Base-by-base conservation (phyloP, 2,329 filamentous ascomycete species). In the Didymosphaeria variabile region DNA sequence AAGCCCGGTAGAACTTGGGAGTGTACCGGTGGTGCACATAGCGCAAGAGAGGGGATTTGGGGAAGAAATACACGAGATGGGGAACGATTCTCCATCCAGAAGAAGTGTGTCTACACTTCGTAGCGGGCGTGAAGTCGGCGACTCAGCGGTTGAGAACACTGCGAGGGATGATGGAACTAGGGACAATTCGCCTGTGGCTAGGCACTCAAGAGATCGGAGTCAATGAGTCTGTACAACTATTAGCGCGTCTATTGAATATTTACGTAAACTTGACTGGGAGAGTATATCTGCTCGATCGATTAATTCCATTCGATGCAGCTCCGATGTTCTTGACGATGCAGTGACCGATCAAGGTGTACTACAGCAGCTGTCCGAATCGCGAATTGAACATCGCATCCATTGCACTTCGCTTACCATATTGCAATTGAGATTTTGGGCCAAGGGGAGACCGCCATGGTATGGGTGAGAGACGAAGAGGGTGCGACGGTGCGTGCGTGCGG, bases 41-140 rank as follows among this genome's bases (percentile, higher is more conserved):
- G 57, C 26, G 4, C 26, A 29, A 29, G 26, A 29, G 6, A 29
- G 38, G 29, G 38, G 31, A 6, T 54, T 34, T 15, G 7, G 26
- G 13, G 40, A 26, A 8, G 49, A 38, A n/a, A 38, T 40, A n/a
- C 54, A 47, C 32, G 57, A 59, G n/a, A 8, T 59, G 34, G 26
- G 38, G 38, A 34, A 23, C 36, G 31, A 45, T 15, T 3, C 9
- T n/a, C 21, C 13, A 1, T 36, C 34, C 15, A n/a, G 1, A 21
- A n/a, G 34, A 15, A 29, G 44, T 10, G 15, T 19, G 15, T 47
- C 31, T 21, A 36, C 15, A 26, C 8, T n/a, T 21, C 3, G 8
- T 17, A 21, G 40, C 7, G 40, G 3, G 7, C 13, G 21, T 47
- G 4, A 9, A 21, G 6, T 17, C n/a, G 19, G 40, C 15, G 40